Evolutionary conservation across 2,329 filamentous ascomycete genomes (phyloP), one percentile per base, ranked within the genome.

Genomic region (Dactylella cylindrospora): DNA sequence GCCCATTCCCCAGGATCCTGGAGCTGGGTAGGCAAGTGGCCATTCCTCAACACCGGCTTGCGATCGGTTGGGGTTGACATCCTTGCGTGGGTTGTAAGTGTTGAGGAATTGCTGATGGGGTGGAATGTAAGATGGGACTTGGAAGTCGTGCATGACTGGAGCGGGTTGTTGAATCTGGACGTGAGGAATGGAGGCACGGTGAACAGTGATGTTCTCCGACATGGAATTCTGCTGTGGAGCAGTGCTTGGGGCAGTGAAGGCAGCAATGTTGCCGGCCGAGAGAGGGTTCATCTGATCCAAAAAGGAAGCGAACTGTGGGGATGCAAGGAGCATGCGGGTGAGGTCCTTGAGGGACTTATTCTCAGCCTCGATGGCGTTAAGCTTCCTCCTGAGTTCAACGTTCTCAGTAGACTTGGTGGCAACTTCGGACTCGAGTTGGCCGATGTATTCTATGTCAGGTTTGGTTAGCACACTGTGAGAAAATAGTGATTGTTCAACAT

Each of bases 351-450:
- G 77, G 40, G 88, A 87, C 70, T 84, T 84, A 75, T 95, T 95
- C 78, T 95, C 90, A 39, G 94, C 88, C 67, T 83, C 76, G 13
- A 98, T 80, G 29, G 86, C 84, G 41, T 83, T 81, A 77, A 96
- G 97, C 74, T 94, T 84, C 28, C 80, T 75, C 65, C 87, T 85
- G 26, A 96, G 80, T 38, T 90, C 86, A 66, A 85, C 85, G 67
- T 86, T 85, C 77, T 97, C 91, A 66, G 84, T 86, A 32, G 85
- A 84, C 76, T 93, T 94, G 70, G 78, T 79, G 50, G 88, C 85
- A 68, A 96, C 86, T 73, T 97, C 91, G 65, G 81, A 79, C 77
- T 98, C 93, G 12, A 98, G 86, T 74, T 97, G 90, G 65, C 83
- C 82, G 71, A 98, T 97, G 77, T 97, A 97, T 80, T 97, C 93